Evolutionary conservation across 2,329 filamentous ascomycete genomes (phyloP).

Genomic region (Hypoxylon sp.): DNA sequence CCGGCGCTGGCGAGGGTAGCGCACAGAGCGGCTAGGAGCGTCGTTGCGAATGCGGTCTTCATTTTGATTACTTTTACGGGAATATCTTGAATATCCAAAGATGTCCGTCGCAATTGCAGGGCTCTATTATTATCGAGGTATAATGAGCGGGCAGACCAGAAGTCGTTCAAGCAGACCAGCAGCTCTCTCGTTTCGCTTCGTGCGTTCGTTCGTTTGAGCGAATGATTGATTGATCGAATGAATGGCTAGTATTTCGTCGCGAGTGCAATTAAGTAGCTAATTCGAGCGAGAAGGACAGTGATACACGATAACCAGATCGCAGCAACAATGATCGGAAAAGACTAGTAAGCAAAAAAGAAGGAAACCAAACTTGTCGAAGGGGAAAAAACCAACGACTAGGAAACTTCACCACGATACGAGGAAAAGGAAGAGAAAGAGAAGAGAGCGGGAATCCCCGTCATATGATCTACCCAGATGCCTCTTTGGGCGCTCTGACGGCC

Average conservation of each 20-base stretch:
- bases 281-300: not conserved
- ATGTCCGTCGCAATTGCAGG: not conserved
- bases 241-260: slow-evolving; percentile 1
- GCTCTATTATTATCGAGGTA: not conserved
- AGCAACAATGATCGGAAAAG: slow-evolving; percentile 28
- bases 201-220: not conserved
- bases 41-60: slow-evolving; percentile 57
- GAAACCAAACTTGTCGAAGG: slow-evolving; percentile 3
- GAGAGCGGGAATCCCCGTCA: slow-evolving; percentile 9
- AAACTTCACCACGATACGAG: not conserved
- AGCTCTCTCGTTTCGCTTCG: slow-evolving; percentile 10
- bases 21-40: slow-evolving; percentile 60
- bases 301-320: slow-evolving; percentile 38
- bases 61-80: slow-evolving; percentile 52
- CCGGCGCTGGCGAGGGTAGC: slow-evolving; percentile 64
- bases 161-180: slow-evolving; percentile 17
- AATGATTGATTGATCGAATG: not conserved
- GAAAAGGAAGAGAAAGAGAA: slow-evolving; percentile 17
- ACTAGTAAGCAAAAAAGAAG: slow-evolving; percentile 12
- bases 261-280: not conserved
- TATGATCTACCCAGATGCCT: slow-evolving; percentile 34
- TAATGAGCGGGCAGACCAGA: not conserved
- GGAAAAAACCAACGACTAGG: not conserved
- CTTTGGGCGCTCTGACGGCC: slow-evolving; percentile 9
- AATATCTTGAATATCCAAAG: too few species aligned